Evolutionary conservation across 257 asterid genomes (phyloP).

Genomic region (Mentha longifolia): DNA sequence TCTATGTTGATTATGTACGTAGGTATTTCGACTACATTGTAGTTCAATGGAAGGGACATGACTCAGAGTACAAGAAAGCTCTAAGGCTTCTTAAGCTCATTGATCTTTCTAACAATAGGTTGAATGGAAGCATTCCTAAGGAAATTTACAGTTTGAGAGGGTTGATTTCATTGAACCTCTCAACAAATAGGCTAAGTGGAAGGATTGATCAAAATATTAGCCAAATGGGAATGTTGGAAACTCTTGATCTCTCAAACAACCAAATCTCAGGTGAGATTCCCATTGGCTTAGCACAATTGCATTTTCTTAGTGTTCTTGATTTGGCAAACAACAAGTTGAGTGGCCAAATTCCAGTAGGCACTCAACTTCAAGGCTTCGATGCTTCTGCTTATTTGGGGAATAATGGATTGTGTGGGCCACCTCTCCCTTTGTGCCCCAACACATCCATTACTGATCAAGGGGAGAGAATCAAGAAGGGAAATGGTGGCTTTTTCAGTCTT

Average conservation of each 20-base stretch:
- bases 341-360: conserved; percentile 40
- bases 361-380: conserved; percentile 37
- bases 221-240: conserved; percentile 39
- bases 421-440: conserved; percentile 32
- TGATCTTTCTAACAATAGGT: conserved; percentile 40
- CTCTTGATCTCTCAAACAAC: conserved; percentile 43
- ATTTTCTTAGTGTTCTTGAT: conserved; percentile 32
- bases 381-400: conserved; percentile 28
- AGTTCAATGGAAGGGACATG: conserved; percentile 38
- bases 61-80: conserved; percentile 10
- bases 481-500: conserved; percentile 12
- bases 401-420: conserved; percentile 38
- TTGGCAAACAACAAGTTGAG: conserved; percentile 42
- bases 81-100: conserved; percentile 30
- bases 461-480: background rate
- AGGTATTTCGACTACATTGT: conserved; percentile 9
- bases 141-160: conserved; percentile 27
- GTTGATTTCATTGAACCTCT: conserved; percentile 39
- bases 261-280: conserved; percentile 42
- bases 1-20: background rate
- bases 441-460: background rate
- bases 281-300: conserved; percentile 15
- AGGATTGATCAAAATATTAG: conserved; percentile 37
- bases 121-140: conserved; percentile 31
- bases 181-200: conserved; percentile 39